A percentile compares a stretch with the other conserved stretches of the same genome.
Evolutionary conservation across 768 basidiomycete species (phyloP).

Genomic region (Terana coerulea): DNA sequence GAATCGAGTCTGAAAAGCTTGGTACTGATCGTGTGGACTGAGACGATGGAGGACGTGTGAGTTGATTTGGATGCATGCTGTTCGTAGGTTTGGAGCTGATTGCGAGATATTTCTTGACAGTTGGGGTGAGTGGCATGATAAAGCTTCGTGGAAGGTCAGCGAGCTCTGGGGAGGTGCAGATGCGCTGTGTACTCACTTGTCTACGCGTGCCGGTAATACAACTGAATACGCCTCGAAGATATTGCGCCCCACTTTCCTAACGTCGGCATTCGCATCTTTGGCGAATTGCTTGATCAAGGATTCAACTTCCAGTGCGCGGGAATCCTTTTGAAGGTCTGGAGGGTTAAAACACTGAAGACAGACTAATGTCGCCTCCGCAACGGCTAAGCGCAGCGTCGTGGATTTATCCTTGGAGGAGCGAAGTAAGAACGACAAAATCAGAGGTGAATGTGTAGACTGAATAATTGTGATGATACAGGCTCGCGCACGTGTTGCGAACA

Average conservation of each 20-base stretch:
- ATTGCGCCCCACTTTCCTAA: constrained; percentile 64
- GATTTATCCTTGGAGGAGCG: constrained; percentile 69
- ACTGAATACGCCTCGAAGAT: constrained; percentile 75
- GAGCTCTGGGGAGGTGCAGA: background rate
- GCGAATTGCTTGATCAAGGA: constrained; percentile 61
- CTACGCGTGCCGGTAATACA: constrained; percentile 63
- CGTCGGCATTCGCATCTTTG: constrained; percentile 71
- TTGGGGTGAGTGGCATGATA: constrained; percentile 67
- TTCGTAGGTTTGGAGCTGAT: constrained; percentile 28
- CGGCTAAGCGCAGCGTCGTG: constrained; percentile 53
- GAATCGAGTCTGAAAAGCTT: background rate
- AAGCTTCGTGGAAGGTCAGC: constrained; percentile 46
- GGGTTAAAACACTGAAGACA: constrained; percentile 77
- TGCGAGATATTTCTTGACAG: constrained; percentile 72
- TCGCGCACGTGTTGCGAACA: constrained; percentile 65
- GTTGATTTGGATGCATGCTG: constrained; percentile 23
- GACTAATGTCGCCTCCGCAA: constrained; percentile 61
- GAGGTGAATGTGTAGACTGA: constrained; percentile 62
- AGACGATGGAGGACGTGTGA: constrained; percentile 23
- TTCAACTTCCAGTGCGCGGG: constrained; percentile 63
- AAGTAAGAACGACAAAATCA: constrained; percentile 57
- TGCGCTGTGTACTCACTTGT: constrained; percentile 42
- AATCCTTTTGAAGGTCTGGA: constrained; percentile 71
- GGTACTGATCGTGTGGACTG: constrained; percentile 18
- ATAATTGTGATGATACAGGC: constrained; percentile 57